Conservation (phyloP, 73 alveolate species). For the Paramecium sonneborni region DNA sequence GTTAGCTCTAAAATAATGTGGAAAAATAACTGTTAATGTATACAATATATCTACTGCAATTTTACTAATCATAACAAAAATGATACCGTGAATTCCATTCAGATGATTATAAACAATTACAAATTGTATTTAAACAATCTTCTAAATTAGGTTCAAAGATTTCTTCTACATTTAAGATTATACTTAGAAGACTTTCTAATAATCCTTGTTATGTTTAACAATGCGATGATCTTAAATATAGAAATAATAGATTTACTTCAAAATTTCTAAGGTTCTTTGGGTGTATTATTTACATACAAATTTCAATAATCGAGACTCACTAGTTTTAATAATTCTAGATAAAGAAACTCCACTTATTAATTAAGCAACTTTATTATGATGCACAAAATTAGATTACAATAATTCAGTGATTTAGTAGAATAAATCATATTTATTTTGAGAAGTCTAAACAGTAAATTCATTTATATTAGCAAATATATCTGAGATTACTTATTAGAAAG, state of each 20-base stretch:
- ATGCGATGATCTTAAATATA: conserved; percentile 22
- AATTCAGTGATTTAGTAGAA: not conserved
- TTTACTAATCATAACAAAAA: conserved; percentile 24
- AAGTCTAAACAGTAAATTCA: conserved; percentile 43
- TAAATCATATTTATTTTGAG: conserved; percentile 9
- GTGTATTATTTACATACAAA: not conserved
- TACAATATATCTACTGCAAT: conserved; percentile 63
- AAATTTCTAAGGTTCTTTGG: conserved; percentile 20
- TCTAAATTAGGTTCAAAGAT: conserved; percentile 47
- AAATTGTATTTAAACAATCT: conserved; percentile 23
- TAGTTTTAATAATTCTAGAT: conserved; percentile 39
- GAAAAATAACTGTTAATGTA: conserved; percentile 58
- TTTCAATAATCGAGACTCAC: not conserved
- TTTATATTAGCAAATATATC: conserved; percentile 52
- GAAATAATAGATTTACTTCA: not conserved
- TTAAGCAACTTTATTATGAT: conserved; percentile 42
- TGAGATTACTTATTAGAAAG: conserved; percentile 1
- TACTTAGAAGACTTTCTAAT: conserved; percentile 54
- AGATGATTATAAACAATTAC: not conserved
- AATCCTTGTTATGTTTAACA: conserved; percentile 43
- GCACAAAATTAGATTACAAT: conserved; percentile 49
- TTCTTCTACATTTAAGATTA: conserved; percentile 60
- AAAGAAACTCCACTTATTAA: conserved; percentile 51
- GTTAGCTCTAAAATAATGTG: conserved; percentile 6
- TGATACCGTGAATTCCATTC: conserved; percentile 62